Evolutionary conservation across 768 basidiomycete species (phyloP), one percentile per base, ranked within the genome.

Genomic region (Lactifluus subvellereus): DNA sequence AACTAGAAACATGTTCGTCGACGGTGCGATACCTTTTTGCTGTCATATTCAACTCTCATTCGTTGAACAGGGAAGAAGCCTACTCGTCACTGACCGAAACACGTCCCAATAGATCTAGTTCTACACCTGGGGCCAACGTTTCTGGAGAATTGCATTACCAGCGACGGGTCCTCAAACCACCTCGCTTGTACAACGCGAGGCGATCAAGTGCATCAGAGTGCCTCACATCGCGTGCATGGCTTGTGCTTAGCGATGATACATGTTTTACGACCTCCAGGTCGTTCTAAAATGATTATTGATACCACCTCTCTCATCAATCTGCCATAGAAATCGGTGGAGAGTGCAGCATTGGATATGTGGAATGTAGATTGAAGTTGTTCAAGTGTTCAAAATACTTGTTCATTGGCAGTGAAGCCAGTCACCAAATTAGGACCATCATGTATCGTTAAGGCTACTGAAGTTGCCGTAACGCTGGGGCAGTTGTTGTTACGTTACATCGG

Each of bases 1-100:
- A 16, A 98, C 96, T 38, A 77, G 96, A 72, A 98, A 98, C 77
- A 93, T 99, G 93, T 95, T 94, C 72, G 92, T 96, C 30, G 94
- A 97, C 73, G 95, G 91, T 89, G 71, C 58, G 71, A 68, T 53
- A 10, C 38, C n/a, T 32, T 42, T 56, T 52, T 42, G 1, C 10
- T 16, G 33, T 59, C 30, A 30, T n/a, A 9, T 32, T 33, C 27
- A 4, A 10, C 1, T 40, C 54, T 55, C 43, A 71, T 13, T 30
- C 20, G 51, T 49, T 42, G 22, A 38, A 1, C 61, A 79, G 79
- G 83, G 35, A 80, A 83, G 67, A 84, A 84, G 67, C 69, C 82
- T 6, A 75, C 79, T 14, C 82, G 78, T 59, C 80, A 82, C 65
- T 82, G 66, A 63, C 49, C 16, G 32, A 22, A 22, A 14, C 27